Base-by-base conservation (phyloP, 139 green algal genomes). In the Trebouxia sp. region DNA sequence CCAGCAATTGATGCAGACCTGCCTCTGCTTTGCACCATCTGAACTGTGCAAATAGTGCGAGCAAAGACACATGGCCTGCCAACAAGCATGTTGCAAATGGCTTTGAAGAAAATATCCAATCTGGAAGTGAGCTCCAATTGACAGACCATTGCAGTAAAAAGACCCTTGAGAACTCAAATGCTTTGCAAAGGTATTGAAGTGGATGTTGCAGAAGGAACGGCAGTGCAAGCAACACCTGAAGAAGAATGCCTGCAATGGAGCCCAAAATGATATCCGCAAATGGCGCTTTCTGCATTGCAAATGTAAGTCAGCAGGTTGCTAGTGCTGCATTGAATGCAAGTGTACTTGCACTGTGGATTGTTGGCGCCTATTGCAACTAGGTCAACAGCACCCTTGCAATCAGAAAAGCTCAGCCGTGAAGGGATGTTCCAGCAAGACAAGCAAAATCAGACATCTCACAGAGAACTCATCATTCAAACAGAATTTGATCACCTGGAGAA, bases 131-230 rank as follows among this genome's bases (percentile, higher is more conserved):
- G 75, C 94, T 89, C 45, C 93, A 92, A 83, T 97, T 97, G 22
- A 97, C 94, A 28, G 87, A 91, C 94, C 94, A 97, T 26, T 86
- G 55, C 77, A 93, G 87, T 14, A 89, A 82, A 85, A 97, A 97
- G 45, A 92, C 85, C 12, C 94, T 82, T 0, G 88, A 90, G n/a
- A 97, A 83, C 45, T 97, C 88, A 67, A 97, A 97, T 0, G 93
- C 86, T 15, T 83, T 67, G 10, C 35, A 38, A 7, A 96, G 0
- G 79, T 96, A 96, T 6, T 75, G 80, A 10, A 8, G 22, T 0
- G 92, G 87, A 55, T 89, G 42, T 39, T 78, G 38, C 48, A 85
- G 41, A 15, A 97, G 82, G 76, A 97, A 97, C 7, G 93, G 93
- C 0, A 85, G 55, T 8, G 74, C 93, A 28, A 96, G 32, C 0